Percentiles rank a stretch among this genome's conserved stretches.
These are phyloP conservation scores for Globisporangium apiculatum DNA, from an alignment of 352 stramenopile species.

Conservation along the genomic window DNA sequence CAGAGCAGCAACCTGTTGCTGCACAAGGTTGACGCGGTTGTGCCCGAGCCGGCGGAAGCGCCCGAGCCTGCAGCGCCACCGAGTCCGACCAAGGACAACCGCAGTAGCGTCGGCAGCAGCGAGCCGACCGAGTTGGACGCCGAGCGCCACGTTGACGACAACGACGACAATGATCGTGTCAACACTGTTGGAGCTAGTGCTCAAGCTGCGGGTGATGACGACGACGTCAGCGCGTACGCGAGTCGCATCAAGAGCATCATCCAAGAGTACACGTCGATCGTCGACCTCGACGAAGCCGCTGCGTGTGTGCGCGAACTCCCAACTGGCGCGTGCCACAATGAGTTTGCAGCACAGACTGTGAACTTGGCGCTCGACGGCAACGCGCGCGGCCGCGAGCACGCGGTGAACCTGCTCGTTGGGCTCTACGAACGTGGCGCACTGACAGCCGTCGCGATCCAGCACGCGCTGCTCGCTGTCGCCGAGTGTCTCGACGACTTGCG, in stretches of 20 bases:
- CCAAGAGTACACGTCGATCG: conserved; percentile 74
- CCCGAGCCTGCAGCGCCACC: conserved; percentile 5
- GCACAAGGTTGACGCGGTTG: conserved; percentile 16
- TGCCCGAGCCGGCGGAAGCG: conserved; percentile 11
- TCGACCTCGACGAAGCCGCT: conserved; percentile 70
- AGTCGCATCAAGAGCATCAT: conserved; percentile 85
- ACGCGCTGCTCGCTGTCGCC: conserved; percentile 55
- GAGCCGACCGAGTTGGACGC: conserved; percentile 3
- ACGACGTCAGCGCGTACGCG: conserved; percentile 27
- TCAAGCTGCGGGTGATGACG: no score
- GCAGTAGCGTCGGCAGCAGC: background rate
- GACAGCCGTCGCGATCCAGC: conserved; percentile 66
- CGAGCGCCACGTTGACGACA: conserved; percentile 1
- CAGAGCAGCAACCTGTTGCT: conserved; percentile 77
- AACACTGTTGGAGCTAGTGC: no score
- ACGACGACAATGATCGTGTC: conserved; percentile 8
- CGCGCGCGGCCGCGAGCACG: conserved; percentile 50
- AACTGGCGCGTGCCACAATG: conserved; percentile 30
- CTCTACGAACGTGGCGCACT: conserved; percentile 64
- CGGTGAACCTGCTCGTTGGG: conserved; percentile 66
- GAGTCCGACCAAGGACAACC: background rate
- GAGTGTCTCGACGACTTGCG: conserved; percentile 83
- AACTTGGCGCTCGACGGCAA: conserved; percentile 76
- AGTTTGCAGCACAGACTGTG: conserved; percentile 68
- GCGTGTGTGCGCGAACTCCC: conserved; percentile 69